Percentiles rank a stretch among this genome's conserved stretches.
phyloP scores from a whole-genome alignment of 2,329 filamentous ascomycete species.

The Nemania serpens region DNA sequence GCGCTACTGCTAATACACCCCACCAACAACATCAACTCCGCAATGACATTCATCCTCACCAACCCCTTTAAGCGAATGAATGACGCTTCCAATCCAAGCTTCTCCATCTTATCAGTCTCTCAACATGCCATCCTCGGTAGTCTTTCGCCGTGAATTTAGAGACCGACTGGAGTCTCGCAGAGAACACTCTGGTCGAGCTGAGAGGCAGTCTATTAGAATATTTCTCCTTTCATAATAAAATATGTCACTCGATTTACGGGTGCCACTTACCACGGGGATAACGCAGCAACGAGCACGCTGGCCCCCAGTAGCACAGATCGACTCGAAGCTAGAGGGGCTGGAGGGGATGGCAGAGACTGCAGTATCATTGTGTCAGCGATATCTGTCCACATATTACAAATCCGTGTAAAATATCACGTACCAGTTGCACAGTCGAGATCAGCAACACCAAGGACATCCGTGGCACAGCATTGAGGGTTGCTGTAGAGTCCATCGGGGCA shows the following conservation, averaged over 20 bases:
- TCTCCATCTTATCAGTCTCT: not conserved
- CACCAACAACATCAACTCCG: not conserved
- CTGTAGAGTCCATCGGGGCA: conserved; percentile 49
- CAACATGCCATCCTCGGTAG: not conserved
- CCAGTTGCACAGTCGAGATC: conserved; percentile 54
- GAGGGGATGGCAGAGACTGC: conserved; percentile 44
- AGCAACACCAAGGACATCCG: conserved; percentile 56
- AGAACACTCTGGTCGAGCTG: conserved; percentile 42
- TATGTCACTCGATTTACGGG: not conserved
- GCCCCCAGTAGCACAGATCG: conserved; percentile 48
- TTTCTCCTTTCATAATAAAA: not conserved
- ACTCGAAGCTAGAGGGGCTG: conserved; percentile 49
- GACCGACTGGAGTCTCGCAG: conserved; percentile 41
- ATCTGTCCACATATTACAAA: not conserved
- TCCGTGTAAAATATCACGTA: conserved; percentile 22
- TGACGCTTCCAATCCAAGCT: not conserved
- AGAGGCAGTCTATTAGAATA: conserved; percentile 9
- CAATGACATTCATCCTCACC: not conserved
- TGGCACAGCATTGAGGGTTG: conserved; percentile 62
- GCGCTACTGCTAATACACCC: not conserved
- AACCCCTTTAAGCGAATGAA: conserved; percentile 7
- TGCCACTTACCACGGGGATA: conserved; percentile 47
- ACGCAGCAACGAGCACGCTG: conserved; percentile 58
- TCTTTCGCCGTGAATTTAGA: conserved; percentile 26
- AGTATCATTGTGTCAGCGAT: conserved; percentile 5